phyloP scores from a whole-genome alignment of 345 rosid species.

The Eucalyptus virginea region DNA sequence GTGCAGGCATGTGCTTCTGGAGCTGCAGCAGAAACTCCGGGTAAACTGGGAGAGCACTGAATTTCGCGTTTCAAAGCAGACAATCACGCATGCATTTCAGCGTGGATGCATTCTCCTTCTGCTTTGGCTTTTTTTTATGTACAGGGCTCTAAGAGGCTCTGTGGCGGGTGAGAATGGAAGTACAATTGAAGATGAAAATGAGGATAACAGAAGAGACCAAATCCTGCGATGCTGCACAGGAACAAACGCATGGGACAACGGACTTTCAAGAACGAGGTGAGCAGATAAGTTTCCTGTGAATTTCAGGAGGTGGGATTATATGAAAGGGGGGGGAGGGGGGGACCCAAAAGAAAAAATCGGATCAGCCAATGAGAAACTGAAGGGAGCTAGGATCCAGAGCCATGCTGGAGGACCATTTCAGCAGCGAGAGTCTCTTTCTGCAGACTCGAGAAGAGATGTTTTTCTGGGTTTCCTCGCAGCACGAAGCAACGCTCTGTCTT shows the following conservation, averaged over 20 bases:
- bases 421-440: not conserved
- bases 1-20: not conserved
- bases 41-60: not conserved
- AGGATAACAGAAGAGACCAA: not conserved
- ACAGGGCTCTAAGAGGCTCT: not conserved
- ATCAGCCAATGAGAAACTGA: not conserved
- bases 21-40: not conserved
- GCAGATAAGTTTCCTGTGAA: not conserved
- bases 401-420: constrained; percentile 9
- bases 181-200: not conserved
- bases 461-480: constrained; percentile 8
- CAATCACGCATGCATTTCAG: not conserved
- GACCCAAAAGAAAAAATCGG: not conserved
- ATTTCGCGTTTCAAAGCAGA: not conserved
- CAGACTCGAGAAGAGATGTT: constrained; percentile 8
- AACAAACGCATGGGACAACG: not conserved
- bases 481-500: constrained; percentile 21
- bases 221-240: not conserved
- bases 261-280: not conserved
- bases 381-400: not conserved
- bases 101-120: not conserved
- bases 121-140: not conserved
- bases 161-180: not conserved
- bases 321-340: not conserved
- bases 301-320: not conserved